Evolutionary conservation across 2,329 filamentous ascomycete genomes (phyloP), one percentile per base, ranked within the genome.

Genomic region (Clonostachys byssicola): DNA sequence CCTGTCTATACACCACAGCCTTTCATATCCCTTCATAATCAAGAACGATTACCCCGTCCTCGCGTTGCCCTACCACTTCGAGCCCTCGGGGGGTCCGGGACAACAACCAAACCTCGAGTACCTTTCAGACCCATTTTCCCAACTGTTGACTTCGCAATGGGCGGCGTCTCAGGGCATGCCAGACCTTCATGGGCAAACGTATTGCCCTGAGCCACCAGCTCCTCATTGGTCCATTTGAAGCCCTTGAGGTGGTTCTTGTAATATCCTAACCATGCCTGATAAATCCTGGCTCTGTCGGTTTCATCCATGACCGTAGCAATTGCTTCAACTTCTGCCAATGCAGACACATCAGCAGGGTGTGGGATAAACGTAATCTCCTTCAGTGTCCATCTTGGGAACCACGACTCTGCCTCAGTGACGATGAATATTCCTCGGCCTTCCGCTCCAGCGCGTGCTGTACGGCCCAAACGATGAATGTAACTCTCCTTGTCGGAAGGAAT

Each of bases 381-480:
- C 33, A 80, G 64, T 5, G 75, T 72, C 56, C 67, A 75, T 36
- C 65, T 64, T 1, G 74, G 73, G 76, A 99, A 97, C 23, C 91
- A 92, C 16, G 95, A 84, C 68, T 99, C 94, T 49, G 80, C 86
- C 2, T 94, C 94, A 65, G 96, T 88, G 34, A 99, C 74, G 74
- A 99, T 96, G 75, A 99, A 87, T 56, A 99, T 74, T 56, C 88
- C 92, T 57, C 89, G 86, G 30, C 94, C 94, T 68, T 90, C 95
- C 60, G 80, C 83, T 62, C 88, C 86, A 50, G 83, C 77, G 68
- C 94, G 80, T 0, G 94, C 94, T 5, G 94, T 99, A 59, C 94
- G 89, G 56, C 94, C 94, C 14, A 97, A 92, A 50, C 94, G 88
- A 74, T 99, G 94, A 58, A 96, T 95, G 70, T 97, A 95, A 65